Conservation (phyloP, 2,329 filamentous ascomycete species). For the Biscogniauxia marginata region DNA sequence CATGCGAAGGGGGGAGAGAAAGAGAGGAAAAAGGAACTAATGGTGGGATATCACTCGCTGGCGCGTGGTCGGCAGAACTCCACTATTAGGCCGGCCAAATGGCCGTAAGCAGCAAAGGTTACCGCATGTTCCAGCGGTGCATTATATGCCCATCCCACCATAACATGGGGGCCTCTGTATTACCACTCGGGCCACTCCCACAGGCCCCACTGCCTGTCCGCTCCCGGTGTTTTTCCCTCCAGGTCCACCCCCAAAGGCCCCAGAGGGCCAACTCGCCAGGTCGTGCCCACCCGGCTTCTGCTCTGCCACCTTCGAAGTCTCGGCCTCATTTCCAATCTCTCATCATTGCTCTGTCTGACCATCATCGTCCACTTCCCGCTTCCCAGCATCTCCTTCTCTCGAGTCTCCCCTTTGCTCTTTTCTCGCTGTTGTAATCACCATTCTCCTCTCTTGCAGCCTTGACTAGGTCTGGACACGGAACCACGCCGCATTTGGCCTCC, state of each 20-base stretch:
- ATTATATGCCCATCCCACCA: constrained; percentile 19
- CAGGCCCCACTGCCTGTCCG: background rate
- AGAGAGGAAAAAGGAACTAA: constrained; percentile 14
- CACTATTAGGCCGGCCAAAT: constrained; percentile 35
- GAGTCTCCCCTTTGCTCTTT: background rate
- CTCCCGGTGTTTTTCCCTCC: background rate
- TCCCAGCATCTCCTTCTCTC: constrained; percentile 6
- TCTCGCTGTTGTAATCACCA: constrained; percentile 3
- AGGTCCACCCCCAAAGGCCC: background rate
- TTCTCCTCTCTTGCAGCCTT: constrained; percentile 15
- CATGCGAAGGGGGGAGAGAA: background rate
- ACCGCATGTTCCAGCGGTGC: constrained; percentile 17
- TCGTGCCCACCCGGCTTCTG: constrained; percentile 20
- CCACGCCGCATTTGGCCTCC: background rate
- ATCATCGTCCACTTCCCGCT: constrained; percentile 3
- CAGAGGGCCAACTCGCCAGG: constrained; percentile 9
- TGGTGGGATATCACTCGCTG: constrained; percentile 29
- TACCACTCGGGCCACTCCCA: background rate
- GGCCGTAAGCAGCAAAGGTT: constrained; percentile 29
- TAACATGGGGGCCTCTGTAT: background rate
- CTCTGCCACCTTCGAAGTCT: constrained; percentile 17
- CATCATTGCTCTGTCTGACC: constrained; percentile 12
- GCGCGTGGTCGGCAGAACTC: constrained; percentile 31
- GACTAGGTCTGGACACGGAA: constrained; percentile 1
- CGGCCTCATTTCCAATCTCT: constrained; percentile 24